phyloP scores from a whole-genome alignment of 495 filamentous ascomycete species.

The Aspergillus carlsbadensis region DNA sequence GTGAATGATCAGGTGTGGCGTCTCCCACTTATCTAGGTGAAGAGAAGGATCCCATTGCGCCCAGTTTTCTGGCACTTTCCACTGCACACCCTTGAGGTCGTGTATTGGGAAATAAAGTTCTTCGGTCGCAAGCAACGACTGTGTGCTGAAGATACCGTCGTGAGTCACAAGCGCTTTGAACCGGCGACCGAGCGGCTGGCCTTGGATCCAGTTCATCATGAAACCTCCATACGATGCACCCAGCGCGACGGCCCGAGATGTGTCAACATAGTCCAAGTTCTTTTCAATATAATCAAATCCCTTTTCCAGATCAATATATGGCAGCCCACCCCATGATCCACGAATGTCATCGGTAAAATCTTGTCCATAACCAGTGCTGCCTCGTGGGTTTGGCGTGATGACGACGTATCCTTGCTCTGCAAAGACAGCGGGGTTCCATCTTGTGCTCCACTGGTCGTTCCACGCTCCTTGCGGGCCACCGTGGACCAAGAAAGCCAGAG shows the following conservation, averaged over 20 bases:
- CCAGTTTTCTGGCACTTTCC: constrained; percentile 71
- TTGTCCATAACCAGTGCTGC: constrained; percentile 84
- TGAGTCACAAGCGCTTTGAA: constrained; percentile 91
- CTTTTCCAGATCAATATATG: constrained; percentile 78
- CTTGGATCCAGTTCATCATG: constrained; percentile 71
- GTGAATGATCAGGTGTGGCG: constrained; percentile 87
- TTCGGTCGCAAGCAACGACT: constrained; percentile 71
- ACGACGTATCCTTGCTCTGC: constrained; percentile 91
- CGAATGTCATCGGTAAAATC: constrained; percentile 73
- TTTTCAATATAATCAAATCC: constrained; percentile 75
- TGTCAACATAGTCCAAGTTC: constrained; percentile 74
- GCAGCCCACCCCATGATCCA: constrained; percentile 73
- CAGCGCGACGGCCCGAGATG: constrained; percentile 69
- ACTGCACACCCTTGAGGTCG: constrained; percentile 77
- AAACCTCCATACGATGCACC: constrained; percentile 88
- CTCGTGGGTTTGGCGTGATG: constrained; percentile 85
- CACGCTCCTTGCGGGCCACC: constrained; percentile 87
- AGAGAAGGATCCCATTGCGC: constrained; percentile 78
- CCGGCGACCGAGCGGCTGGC: constrained; percentile 57
- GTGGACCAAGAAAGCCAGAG: constrained; percentile 80
- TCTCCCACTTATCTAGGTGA: constrained; percentile 71
- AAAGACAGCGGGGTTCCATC: constrained; percentile 91
- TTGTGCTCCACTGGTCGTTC: constrained; percentile 79
- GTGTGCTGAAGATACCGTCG: constrained; percentile 83
- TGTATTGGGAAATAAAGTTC: constrained; percentile 89